These are phyloP conservation scores for Seiridium cupressi DNA, from an alignment of 2,329 filamentous ascomycete genomes.

Conservation along the genomic window DNA sequence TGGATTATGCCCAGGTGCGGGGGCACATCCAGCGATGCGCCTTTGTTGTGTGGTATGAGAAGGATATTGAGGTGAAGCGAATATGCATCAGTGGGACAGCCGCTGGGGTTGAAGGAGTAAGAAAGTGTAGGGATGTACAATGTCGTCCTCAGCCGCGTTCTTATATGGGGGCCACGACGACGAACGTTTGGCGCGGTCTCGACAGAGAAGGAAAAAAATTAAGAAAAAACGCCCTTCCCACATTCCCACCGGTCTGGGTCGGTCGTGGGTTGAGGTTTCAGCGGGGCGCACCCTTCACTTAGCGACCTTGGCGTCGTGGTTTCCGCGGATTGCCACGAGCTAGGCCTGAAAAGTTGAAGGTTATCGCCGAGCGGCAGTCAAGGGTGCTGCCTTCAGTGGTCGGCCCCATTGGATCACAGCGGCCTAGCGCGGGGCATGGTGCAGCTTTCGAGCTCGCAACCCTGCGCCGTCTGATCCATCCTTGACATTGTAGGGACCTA, in stretches of 20 bases:
- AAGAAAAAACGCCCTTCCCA: constrained; percentile 7
- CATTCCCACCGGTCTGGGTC: constrained; percentile 6
- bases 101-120: not conserved
- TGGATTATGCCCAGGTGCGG: constrained; percentile 34
- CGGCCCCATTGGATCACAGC: not conserved
- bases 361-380: not conserved
- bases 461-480: not conserved
- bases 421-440: not conserved
- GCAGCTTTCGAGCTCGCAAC: not conserved
- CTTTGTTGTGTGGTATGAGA: constrained; percentile 13
- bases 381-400: not conserved
- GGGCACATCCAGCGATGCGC: constrained; percentile 44
- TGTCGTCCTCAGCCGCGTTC: not conserved
- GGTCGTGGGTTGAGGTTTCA: not conserved
- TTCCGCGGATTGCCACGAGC: not conserved
- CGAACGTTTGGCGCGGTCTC: not conserved
- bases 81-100: not conserved
- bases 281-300: constrained; percentile 1
- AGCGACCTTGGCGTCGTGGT: not conserved
- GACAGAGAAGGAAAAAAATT: not conserved
- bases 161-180: not conserved
- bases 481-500: no score
- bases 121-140: not conserved
- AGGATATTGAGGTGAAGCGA: not conserved
- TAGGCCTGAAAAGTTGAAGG: not conserved